A percentile compares a stretch with the other conserved stretches of the same genome.
These are phyloP conservation scores for Cystobasidium slooffiae DNA, from an alignment of 1,284 basidiomycete genomes.

Conservation along the genomic window DNA sequence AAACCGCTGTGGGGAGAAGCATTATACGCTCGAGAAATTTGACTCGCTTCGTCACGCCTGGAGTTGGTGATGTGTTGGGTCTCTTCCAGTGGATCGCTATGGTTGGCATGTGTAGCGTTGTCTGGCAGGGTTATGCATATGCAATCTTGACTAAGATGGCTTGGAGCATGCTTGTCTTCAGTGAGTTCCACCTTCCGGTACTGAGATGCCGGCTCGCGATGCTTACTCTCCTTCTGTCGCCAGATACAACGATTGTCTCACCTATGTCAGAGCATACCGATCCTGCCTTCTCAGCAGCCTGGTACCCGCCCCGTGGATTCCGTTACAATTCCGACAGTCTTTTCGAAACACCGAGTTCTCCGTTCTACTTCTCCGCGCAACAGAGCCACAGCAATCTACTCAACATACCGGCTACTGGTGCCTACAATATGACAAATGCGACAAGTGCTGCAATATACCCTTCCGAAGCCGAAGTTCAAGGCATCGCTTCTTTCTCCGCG, in stretches of 20 bases:
- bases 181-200: conserved; percentile 62
- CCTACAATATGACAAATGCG: conserved; percentile 64
- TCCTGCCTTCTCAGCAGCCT: conserved; percentile 26
- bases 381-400: conserved; percentile 76
- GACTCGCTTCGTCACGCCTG: conserved; percentile 89
- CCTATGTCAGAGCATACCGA: conserved; percentile 55
- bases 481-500: conserved; percentile 77
- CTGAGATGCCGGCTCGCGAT: background rate
- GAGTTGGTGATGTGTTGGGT: conserved; percentile 86
- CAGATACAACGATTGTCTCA: conserved; percentile 71
- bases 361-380: conserved; percentile 63
- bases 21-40: conserved; percentile 82
- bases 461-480: conserved; percentile 54
- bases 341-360: conserved; percentile 35
- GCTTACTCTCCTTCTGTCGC: conserved; percentile 57
- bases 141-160: conserved; percentile 81
- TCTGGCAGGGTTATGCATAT: conserved; percentile 91
- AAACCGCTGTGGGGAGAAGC: conserved; percentile 87
- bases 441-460: conserved; percentile 32
- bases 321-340: conserved; percentile 38
- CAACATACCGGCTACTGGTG: conserved; percentile 66
- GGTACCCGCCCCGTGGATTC: conserved; percentile 33
- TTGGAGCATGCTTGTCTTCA: conserved; percentile 85
- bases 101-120: conserved; percentile 86
- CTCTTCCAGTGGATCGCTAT: conserved; percentile 79